Evolutionary conservation across 2,329 filamentous ascomycete genomes (phyloP), one percentile per base, ranked within the genome.

Genomic region (Fusarium sp.): DNA sequence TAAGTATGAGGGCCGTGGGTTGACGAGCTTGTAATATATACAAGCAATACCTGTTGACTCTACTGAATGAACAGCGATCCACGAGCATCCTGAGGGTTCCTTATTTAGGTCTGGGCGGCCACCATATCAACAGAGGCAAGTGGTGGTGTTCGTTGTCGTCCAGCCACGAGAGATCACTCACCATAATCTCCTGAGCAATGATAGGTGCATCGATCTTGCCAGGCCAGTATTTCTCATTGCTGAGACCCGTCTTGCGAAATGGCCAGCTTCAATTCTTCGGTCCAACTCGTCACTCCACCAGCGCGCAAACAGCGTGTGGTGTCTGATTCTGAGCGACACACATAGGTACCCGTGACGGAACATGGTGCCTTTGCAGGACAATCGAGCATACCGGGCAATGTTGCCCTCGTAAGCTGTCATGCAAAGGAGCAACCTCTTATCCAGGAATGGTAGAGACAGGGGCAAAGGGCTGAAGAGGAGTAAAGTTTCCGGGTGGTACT

Each of bases 401-500:
- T 53, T 54, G 30, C 27, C 31, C 8, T 54, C 40, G n/a, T 60
- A 41, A 6, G 34, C 58, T 34, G 48, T 31, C 48, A 47, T 61
- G 2, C 27, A 13, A 11, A 37, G 34, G 9, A 60, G 40, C 1
- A 27, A 16, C 15, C 9, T 13, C 11, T 53, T 41, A 13, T 60
- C 23, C 6, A 60, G 6, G 13, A 39, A 39, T 7, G 57, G 48
- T 16, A 60, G 48, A 46, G 39, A 39, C n/a, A 4, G 37, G 4
- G 39, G 28, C 9, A 60, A 27, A 28, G 30, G 39, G 1, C 34
- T 28, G 13, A 18, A 60, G 36, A 40, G 13, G 36, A 40, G 13
- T 13, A 47, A 46, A 15, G 36, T 15, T 7, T 58, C 44, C 3
- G 30, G 8, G 18, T 30, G 7, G 16, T 50, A 31, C 16, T 36